Base-by-base conservation (phyloP, 148 eudicot genomes). In the Amaranthus cruentus region DNA sequence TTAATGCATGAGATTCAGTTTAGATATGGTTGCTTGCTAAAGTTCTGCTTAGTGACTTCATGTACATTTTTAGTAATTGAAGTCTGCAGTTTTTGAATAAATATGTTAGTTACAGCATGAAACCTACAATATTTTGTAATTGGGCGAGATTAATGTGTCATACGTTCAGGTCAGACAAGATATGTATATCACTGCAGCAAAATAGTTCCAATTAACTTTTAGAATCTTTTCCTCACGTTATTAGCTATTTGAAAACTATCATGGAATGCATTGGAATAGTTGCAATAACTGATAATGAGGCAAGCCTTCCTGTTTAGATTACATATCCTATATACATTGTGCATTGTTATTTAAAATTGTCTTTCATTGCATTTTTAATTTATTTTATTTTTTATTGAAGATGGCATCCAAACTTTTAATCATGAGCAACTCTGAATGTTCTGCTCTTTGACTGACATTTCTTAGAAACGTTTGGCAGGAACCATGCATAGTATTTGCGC, bases 401-500 rank as follows among this genome's bases (percentile, higher is more conserved):
- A 47, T 15, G 3, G 51, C 7, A 51, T 48, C 6, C n/a, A 9
- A 47, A 53, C 38, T 49, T 59, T 75, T 55, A 6, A 7, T 60
- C 28, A 3, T 21, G 42, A 51, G n/a, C 52, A 13, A 38, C 21
- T 38, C 28, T 49, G 5, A 11, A 3, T 53, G 4, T 3, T 70
- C 44, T 72, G n/a, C 48, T 9, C 61, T 57, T 62, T 50, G 55
- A 28, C 64, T 77, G 54, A 65, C 77, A 21, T 65, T 75, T 47
- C 10, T 15, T 75, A 91, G 97, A 66, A 83, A 72, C 78, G 73
- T 65, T 68, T 94, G 98, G 98, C 88, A 83, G 88, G 98, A 94
- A 79, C 97, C 98, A 8, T 94, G 98, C 84, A 86, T 94, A 68
- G 93, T 91, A 51, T 83, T 94, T 65, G 86, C 93, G 80, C 86